Evolutionary conservation across 768 basidiomycete genomes (phyloP).

Genomic region (Termitomyces sp.): DNA sequence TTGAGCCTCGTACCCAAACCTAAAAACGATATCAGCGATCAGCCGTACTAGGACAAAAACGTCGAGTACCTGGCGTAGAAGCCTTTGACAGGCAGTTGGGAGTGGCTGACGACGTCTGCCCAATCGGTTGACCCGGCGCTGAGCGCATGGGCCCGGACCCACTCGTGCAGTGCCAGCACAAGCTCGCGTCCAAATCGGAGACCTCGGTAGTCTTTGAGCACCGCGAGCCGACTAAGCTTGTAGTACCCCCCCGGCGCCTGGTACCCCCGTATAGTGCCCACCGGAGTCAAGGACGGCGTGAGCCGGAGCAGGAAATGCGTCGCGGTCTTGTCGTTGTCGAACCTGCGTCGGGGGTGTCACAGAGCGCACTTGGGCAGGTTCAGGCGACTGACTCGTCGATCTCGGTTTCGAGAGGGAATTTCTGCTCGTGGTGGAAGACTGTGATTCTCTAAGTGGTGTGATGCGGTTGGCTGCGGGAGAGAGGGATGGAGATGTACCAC

Average conservation of each 20-base stretch:
- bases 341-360: constrained; percentile 29
- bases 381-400: constrained; percentile 61
- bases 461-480: background rate
- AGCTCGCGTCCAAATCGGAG: constrained; percentile 63
- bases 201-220: constrained; percentile 61
- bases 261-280: constrained; percentile 64
- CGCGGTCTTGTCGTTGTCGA: constrained; percentile 44
- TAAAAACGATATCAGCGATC: constrained; percentile 23
- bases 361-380: background rate
- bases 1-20: constrained; percentile 65
- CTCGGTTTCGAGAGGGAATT: constrained; percentile 70
- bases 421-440: constrained; percentile 64
- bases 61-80: constrained; percentile 72
- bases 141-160: constrained; percentile 43
- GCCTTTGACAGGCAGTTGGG: constrained; percentile 63
- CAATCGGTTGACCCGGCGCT: constrained; percentile 17
- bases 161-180: constrained; percentile 56
- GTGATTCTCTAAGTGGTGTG: constrained; percentile 31
- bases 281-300: constrained; percentile 49
- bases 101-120: constrained; percentile 52
- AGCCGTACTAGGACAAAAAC: background rate
- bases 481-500: constrained; percentile 29
- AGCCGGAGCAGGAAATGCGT: constrained; percentile 73
- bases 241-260: constrained; percentile 43
- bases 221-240: constrained; percentile 69